These are phyloP conservation scores for Thermothelomyces thermophilus DNA, from an alignment of 2,329 filamentous ascomycete species.

Conservation along the genomic window DNA sequence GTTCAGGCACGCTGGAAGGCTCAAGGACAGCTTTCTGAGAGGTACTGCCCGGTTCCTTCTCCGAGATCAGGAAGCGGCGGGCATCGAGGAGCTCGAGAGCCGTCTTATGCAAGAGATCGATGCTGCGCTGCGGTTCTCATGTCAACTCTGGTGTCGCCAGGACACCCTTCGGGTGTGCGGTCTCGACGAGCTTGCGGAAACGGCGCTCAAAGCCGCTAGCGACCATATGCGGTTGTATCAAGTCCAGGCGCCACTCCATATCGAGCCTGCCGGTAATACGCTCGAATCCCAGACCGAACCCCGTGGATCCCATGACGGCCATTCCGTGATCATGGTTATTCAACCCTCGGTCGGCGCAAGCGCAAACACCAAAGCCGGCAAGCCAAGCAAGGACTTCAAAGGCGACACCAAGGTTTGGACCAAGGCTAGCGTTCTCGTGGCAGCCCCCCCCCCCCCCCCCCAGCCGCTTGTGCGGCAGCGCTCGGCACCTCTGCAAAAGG, in stretches of 20 bases:
- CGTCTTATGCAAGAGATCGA: conserved; percentile 14
- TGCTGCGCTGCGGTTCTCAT: conserved; percentile 16
- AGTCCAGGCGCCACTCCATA: neutral
- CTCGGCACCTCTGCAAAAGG: neutral
- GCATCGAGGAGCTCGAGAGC: conserved; percentile 15
- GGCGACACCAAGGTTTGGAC: conserved; percentile 12
- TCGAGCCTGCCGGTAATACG: neutral
- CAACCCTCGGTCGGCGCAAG: conserved; percentile 1
- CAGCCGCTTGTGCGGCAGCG: no score
- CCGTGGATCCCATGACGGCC: conserved; percentile 7
- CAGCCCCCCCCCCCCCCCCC: neutral
- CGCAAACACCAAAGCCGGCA: neutral
- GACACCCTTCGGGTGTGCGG: conserved; percentile 5
- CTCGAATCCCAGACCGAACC: neutral
- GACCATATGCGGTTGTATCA: conserved; percentile 9
- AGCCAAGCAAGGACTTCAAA: neutral
- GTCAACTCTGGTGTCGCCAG: conserved; percentile 14
- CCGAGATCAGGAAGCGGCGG: conserved; percentile 8
- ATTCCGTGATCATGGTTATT: conserved; percentile 12
- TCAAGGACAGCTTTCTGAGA: conserved; percentile 18
- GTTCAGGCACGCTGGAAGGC: conserved; percentile 3
- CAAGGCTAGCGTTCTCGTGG: conserved; percentile 8
- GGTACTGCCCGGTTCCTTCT: conserved; percentile 17
- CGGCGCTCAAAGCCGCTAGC: neutral
- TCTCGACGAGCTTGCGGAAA: neutral